Evolutionary conservation across 495 filamentous ascomycete genomes (phyloP), one percentile per base, ranked within the genome.

Genomic region (Hyphodiscus hymeniophilus): DNA sequence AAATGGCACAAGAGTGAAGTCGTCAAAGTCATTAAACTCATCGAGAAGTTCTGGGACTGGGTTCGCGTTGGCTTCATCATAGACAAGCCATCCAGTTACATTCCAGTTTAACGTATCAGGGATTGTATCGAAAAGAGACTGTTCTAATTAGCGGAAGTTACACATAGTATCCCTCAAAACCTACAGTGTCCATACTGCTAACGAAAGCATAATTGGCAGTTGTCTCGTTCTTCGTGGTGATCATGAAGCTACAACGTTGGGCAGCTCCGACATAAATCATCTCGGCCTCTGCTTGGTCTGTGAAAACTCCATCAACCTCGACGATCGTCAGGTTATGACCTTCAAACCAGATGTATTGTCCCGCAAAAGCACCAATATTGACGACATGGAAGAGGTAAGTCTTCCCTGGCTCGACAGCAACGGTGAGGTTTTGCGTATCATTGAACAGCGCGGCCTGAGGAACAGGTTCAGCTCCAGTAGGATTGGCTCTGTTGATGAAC

Each of bases 321-420:
- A 80, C 68, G 26, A 82, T 74, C 16, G 56, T 68, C 55, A 85
- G 71, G 7, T 62, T 72, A 52, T 89, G 85, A 4, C 76, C 80
- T 47, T 88, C 81, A 64, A 90, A 79, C 73, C 84, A 86, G 54
- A 89, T 64, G 59, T 85, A 75, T 46, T 81, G 74, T 33, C 72
- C 74, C 1, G 79, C 76, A 60, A 87, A 87, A 12, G 81, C 82
- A 3, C 76, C 81, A 13, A 83, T 73, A 60, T 92, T 92, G 60
- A 87, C 64, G 46, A 91, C 69, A 12, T 81, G 80, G 59, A 95
- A 72, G 11, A 90, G 67, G 49, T 95, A 95, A 0, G 87, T 94
- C 60, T 82, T 90, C 10, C 80, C 81, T 0, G 88, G 76, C 46
- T 80, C 46, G 1, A 88, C 72, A 0, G 69, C 34, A 7, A 88